These are phyloP conservation scores for Populus trichocarpa DNA, from an alignment of 441 rosid species.

Conservation along the genomic window DNA sequence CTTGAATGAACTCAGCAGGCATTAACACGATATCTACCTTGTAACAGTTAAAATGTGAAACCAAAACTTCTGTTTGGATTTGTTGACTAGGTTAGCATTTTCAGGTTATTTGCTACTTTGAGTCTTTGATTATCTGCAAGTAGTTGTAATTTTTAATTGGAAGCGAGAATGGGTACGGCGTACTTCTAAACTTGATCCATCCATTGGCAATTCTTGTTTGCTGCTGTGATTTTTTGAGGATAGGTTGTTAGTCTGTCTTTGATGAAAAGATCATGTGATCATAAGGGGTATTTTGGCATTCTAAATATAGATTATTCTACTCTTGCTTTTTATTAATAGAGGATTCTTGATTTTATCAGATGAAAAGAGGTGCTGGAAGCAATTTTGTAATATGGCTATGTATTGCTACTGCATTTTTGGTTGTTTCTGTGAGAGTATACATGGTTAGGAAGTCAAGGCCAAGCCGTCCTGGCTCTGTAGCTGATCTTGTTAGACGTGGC, in stretches of 20 bases:
- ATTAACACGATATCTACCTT: background rate
- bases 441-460: slow-evolving; percentile 46
- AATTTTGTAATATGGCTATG: slow-evolving; percentile 46
- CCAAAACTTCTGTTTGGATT: background rate
- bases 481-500: slow-evolving; percentile 97
- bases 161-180: background rate
- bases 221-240: background rate
- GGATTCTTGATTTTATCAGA: slow-evolving; percentile 29
- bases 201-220: background rate
- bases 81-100: background rate
- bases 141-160: background rate
- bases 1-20: background rate
- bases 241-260: background rate
- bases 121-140: background rate
- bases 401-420: slow-evolving; percentile 46
- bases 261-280: background rate
- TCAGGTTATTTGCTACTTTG: background rate
- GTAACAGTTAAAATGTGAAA: background rate
- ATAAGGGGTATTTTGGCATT: background rate
- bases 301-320: background rate
- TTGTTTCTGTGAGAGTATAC: slow-evolving; percentile 45
- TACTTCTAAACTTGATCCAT: background rate
- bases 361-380: slow-evolving; percentile 37
- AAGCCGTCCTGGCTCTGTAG: slow-evolving; percentile 65
- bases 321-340: background rate